Conservation (phyloP, 352 stramenopile genomes). For the Thalassiosira sp. region DNA sequence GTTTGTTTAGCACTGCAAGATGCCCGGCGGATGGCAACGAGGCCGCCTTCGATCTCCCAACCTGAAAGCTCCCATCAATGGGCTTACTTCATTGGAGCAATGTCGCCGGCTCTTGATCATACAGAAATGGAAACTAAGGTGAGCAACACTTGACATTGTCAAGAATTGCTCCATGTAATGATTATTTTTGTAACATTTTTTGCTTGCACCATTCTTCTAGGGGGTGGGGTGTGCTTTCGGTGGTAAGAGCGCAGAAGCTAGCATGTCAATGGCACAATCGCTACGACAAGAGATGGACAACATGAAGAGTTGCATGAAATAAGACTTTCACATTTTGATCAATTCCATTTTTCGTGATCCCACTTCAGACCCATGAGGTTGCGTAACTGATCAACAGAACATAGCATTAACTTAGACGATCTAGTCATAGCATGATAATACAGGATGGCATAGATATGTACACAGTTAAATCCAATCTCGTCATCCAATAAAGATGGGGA, state of each 20-base stretch:
- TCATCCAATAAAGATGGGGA: too few relatives aligned
- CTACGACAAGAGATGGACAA: conserved; percentile 29
- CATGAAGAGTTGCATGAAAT: too few relatives aligned
- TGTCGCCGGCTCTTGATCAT: conserved; percentile 47
- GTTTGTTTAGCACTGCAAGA: conserved; percentile 46
- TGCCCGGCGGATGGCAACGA: conserved; percentile 25
- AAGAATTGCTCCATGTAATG: background rate
- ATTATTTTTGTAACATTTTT: background rate
- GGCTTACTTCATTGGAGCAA: conserved; percentile 42
- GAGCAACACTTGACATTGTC: background rate
- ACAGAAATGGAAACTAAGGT: conserved; percentile 53
- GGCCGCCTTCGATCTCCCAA: background rate
- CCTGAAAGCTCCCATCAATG: conserved; percentile 24
- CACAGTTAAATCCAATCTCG: too few relatives aligned
- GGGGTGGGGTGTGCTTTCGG: conserved; percentile 25
- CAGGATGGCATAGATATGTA: too few relatives aligned
- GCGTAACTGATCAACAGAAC: too few relatives aligned
- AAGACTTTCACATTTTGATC: too few relatives aligned
- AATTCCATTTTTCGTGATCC: too few relatives aligned
- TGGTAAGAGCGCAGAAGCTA: conserved; percentile 2
- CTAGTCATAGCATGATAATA: too few relatives aligned
- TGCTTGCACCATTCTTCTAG: conserved; percentile 8
- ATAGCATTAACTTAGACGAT: too few relatives aligned
- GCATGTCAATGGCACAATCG: conserved; percentile 13
- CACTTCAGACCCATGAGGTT: too few relatives aligned